Percentiles rank a stretch among this genome's conserved stretches.
These are phyloP conservation scores for Leccinum barrowsii DNA, from an alignment of 768 basidiomycete genomes.

Conservation along the genomic window DNA sequence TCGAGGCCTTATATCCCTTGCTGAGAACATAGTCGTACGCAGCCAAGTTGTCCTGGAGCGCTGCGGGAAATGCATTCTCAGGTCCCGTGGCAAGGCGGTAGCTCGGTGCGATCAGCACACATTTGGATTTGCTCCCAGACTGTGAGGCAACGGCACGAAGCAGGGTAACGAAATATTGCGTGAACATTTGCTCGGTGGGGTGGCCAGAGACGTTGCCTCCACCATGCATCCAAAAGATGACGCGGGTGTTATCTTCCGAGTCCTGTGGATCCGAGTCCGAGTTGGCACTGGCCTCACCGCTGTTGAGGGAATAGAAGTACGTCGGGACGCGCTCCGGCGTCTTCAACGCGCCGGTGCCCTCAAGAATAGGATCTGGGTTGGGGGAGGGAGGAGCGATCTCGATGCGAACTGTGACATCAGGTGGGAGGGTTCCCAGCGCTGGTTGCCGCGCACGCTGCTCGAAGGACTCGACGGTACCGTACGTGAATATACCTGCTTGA, in stretches of 20 bases:
- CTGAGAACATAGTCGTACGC: slow-evolving; percentile 26
- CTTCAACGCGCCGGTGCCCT: slow-evolving; percentile 2
- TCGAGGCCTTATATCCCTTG: slow-evolving; percentile 22
- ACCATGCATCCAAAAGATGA: slow-evolving; percentile 25
- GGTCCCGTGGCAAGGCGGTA: slow-evolving; percentile 25
- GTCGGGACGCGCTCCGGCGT: slow-evolving; percentile 18
- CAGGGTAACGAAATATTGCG: slow-evolving; percentile 1
- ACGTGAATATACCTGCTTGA: fast-evolving
- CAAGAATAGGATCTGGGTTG: background rate
- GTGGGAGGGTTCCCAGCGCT: background rate
- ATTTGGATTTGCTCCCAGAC: background rate
- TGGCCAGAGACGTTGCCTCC: slow-evolving; percentile 20
- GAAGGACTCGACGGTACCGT: slow-evolving; percentile 4
- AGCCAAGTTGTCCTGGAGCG: slow-evolving; percentile 21
- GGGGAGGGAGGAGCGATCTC: slow-evolving; percentile 19
- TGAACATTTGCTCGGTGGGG: slow-evolving; percentile 5
- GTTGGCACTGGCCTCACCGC: background rate
- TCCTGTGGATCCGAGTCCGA: background rate
- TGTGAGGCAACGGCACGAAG: slow-evolving; percentile 9
- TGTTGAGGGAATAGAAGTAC: slow-evolving; percentile 16
- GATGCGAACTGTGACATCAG: slow-evolving; percentile 11
- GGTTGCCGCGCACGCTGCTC: slow-evolving; percentile 13
- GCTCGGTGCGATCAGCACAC: slow-evolving; percentile 19
- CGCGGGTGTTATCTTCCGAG: slow-evolving; percentile 2
- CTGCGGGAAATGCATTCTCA: slow-evolving; percentile 22